Base-by-base conservation (phyloP, 83 land plant species). In the Picea mariana region DNA sequence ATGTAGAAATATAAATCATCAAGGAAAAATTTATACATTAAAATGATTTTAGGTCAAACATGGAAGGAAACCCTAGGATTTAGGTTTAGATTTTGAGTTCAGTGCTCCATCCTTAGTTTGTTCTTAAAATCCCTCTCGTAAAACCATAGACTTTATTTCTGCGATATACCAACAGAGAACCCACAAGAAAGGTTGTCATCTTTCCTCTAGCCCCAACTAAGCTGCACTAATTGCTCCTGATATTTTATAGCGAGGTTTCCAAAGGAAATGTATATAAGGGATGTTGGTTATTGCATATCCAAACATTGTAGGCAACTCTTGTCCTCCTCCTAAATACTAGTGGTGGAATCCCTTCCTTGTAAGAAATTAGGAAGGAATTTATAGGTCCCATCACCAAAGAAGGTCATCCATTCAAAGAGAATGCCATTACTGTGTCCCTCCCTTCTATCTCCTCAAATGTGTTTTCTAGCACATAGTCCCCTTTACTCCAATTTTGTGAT, bases 261-360 rank as follows among this genome's bases (percentile, higher is more conserved):
- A 66, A 91, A 91, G 11, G 84, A 87, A 47, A 91, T 84, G 81
- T 55, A 91, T 11, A 91, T 55, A 5, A 89, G 91, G 6, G 91
- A 91, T 18, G 82, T 83, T 3, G 6, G 3, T 17, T 82, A 82
- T 72, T 91, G 93, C 24, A 80, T 71, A 68, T 91, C 86, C 63
- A 91, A 71, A 91, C 93, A 91, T 26, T 62, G 60, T 58, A 87
- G 6, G 83, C 88, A 86, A 0, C 67, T 40, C 5, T 42, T 1
- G 26, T 88, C 90, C 9, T 47, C 49, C 38, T 84, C 76, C 84
- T 84, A 75, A 69, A 84, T 64, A 38, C n/a, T 27, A 65, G 20
- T 47, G 78, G 58, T 40, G 15, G 26, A 24, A 47, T 9, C 49
- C 1, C 9, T 67, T 9, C 42, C 72, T 27, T 67, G 6, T 5